phyloP scores from a whole-genome alignment of 1,139 yeast species.

The Hemisphaericaspora xylanilytica region DNA sequence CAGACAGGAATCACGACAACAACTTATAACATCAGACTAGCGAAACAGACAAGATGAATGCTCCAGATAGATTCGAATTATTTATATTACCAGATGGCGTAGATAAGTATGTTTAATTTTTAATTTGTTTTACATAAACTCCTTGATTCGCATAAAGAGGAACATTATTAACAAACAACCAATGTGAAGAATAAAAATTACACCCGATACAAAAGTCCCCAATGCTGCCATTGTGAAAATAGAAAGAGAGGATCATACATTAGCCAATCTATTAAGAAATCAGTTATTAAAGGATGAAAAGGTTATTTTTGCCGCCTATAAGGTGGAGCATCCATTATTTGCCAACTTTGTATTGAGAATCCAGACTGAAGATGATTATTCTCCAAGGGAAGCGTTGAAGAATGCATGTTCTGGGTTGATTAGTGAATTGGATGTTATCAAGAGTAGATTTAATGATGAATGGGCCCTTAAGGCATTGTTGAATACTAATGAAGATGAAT shows the following conservation, averaged over 20 bases:
- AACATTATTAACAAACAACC: conserved; percentile 6
- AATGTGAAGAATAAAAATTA: conserved; percentile 66
- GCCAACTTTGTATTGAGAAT: conserved; percentile 91
- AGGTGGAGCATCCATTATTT: conserved; percentile 95
- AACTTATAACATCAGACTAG: not conserved
- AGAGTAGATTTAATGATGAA: conserved; percentile 80
- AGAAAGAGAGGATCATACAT: conserved; percentile 96
- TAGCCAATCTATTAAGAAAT: conserved; percentile 84
- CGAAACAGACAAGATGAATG: conserved; percentile 62
- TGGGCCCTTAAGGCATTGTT: conserved; percentile 85
- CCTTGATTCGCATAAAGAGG: no score
- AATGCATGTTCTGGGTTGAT: conserved; percentile 86
- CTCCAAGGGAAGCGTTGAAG: conserved; percentile 85
- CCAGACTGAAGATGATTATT: conserved; percentile 92
- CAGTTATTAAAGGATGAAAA: conserved; percentile 82
- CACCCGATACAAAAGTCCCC: conserved; percentile 94
- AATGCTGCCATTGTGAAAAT: conserved; percentile 90
- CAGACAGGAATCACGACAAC: not conserved
- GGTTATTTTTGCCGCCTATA: conserved; percentile 94
- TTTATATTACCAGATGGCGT: conserved; percentile 97
- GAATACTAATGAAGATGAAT: conserved; percentile 15
- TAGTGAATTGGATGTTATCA: conserved; percentile 70
- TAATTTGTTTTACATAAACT: no score
- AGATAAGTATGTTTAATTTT: conserved; percentile 53
- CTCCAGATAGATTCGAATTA: conserved; percentile 97